Evolutionary conservation across 2,329 filamentous ascomycete species (phyloP), one percentile per base, ranked within the genome.

Genomic region (Daldinia sp.): DNA sequence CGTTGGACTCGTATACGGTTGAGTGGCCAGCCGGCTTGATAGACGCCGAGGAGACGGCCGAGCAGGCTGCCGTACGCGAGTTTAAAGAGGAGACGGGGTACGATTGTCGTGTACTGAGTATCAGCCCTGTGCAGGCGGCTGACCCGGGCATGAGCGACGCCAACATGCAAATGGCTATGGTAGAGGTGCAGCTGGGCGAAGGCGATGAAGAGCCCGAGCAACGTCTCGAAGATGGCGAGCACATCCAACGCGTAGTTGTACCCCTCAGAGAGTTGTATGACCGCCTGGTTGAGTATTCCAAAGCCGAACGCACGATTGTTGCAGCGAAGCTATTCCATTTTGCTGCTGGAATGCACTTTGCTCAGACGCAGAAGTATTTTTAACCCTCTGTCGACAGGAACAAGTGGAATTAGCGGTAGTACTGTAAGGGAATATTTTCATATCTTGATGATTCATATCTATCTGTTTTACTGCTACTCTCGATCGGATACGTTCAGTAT

Each of bases 101-200:
- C 74, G 79, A 89, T 71, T 90, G 86, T 51, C 80, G 78, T 5
- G 77, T 84, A 15, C 67, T 82, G 26, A 79, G 77, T 70, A 81
- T 86, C 15, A 86, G 84, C 60, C 87, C 87, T 13, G 84, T 83
- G 18, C 85, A 88, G 73, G 84, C 86, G 3, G 81, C 82, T 12
- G 87, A 89, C 77, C 87, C 87, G 1, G 87, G 87, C 26, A 80
- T 90, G 81, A 87, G 83, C 65, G 86, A 83, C 63, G 86, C 88
- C 57, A 89, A 88, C 72, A 87, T 89, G 86, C 83, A 87, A 79
- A 79, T 89, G 68, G 87, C 85, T 63, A 87, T 86, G 76, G 86
- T 89, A 13, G 86, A 88, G 77, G 87, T 89, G 13, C 75, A 86
- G 57, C 75, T 89, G 60, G 78, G 80, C 10, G 84, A 85, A 68